Evolutionary conservation across 2,329 filamentous ascomycete species (phyloP), one percentile per base, ranked within the genome.

Genomic region (Teratosphaeria epicoccoides): DNA sequence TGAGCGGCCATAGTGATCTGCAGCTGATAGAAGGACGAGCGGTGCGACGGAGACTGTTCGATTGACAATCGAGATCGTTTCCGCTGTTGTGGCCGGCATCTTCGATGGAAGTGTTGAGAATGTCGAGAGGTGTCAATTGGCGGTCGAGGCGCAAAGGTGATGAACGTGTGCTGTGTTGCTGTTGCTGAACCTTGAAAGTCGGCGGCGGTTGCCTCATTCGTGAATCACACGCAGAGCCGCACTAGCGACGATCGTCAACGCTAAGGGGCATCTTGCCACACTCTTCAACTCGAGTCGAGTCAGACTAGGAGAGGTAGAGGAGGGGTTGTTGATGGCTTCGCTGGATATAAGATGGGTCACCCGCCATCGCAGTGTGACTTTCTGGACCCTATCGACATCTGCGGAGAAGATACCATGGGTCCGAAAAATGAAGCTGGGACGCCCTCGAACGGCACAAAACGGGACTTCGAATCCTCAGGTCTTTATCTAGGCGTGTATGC

Each of bases 1-100:
- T 61, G 88, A 87, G 59, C 93, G 87, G 70, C 94, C 94, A 76
- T 95, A 98, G 75, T 98, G 93, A 76, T 98, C 93, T 79, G 95
- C 93, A 63, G 85, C 90, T 59, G 91, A 97, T 66, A 98, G 88
- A 62, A 98, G 88, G 66, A 98, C 93, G 69, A 98, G 84, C 63
- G 93, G 93, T 65, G 93, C 93, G 72, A 98, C 91, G 61, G 91
- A 95, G 72, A 98, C 93, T 73, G 85, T 95, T 72, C 88, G 84
- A 66, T 84, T 91, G 70, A 96, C 89, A 69, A 97, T 85, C 62
- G 88, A 94, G 70, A 96, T 83, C 61, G 91, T 94, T 77, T 97
- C 91, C 72, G 90, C 88, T 69, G 91, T 96, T 60, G 91, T 97
- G 71, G 91, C 84, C 73, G 90, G 91, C 91, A 97, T 97, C 70